Evolutionary conservation across 345 rosid species (phyloP), one percentile per base, ranked within the genome.

Genomic region (Lepidium africanum): DNA sequence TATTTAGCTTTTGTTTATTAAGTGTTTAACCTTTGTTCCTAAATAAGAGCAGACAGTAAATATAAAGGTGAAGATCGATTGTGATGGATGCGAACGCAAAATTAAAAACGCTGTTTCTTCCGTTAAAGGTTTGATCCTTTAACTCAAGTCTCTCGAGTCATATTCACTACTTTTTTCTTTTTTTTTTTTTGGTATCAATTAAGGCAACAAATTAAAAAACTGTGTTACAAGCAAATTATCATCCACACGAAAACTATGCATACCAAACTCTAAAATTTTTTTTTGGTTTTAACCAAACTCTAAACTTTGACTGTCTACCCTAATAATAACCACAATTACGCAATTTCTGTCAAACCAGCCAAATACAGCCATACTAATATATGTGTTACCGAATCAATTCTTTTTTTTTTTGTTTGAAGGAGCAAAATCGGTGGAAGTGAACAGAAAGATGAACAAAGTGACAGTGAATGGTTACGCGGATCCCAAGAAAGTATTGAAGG

Each of bases 61-160:
- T 61, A 78, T 78, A 45, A 81, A 65, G 70, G 84, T 81, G 49
- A 77, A 81, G 65, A 81, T 81, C 10, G 84, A 81, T 78, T 81
- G 84, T 46, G 84, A 81, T 36, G 84, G 84, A 30, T 81, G 84
- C 52, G 84, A 81, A 76, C 80, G 84, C 49, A 78, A 79, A 65
- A 77, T 81, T 64, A 78, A 69, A 53, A 64, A 81, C 79, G 79
- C 81, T 27, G 84, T 81, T 43, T 75, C 84, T 59, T 72, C 79
- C 54, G 19, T 81, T 30, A 81, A 76, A 81, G 84, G 82, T 81
- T 75, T 1, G 37, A 19, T 15, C 15, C 69, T 57, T 59, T 51
- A 51, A 9, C 9, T 39, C 36, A 37, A 12, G 17, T 10, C 43
- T 14, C 42, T 56, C 45, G 43, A 23, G 12, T 49, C 46, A 49